A percentile compares a stretch with the other conserved stretches of the same genome.
These are phyloP conservation scores for Pneumocystis oryctolagi DNA, from an alignment of 1,139 yeast genomes.

Conservation along the genomic window DNA sequence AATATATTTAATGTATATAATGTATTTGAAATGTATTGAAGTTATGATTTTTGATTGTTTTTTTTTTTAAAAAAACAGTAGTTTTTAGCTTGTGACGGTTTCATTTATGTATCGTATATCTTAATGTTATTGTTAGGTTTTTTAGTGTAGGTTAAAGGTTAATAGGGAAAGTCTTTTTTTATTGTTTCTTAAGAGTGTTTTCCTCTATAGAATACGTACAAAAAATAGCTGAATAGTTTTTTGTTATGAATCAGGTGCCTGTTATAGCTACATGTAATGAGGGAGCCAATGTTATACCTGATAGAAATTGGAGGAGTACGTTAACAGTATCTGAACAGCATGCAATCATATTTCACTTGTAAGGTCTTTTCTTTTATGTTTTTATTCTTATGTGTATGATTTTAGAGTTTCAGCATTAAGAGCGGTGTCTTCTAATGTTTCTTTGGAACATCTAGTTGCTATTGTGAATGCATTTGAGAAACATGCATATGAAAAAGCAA, in stretches of 20 bases:
- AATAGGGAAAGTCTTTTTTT: not conserved
- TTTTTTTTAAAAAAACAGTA: not conserved
- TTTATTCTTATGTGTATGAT: not conserved
- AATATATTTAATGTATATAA: not conserved
- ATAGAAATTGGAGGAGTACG: not conserved
- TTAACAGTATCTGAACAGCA: not conserved
- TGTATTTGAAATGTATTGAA: not conserved
- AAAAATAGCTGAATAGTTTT: not conserved
- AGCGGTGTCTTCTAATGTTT: not conserved
- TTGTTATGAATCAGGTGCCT: not conserved
- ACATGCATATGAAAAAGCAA: not conserved
- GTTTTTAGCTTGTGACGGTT: not conserved
- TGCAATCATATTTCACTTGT: not conserved
- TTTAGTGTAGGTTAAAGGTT: not conserved
- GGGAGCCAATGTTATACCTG: not conserved
- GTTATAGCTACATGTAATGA: not conserved
- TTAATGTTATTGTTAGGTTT: not conserved
- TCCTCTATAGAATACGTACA: not conserved
- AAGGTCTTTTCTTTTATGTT: not conserved
- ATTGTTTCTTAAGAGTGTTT: not conserved
- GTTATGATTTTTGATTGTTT: not conserved
- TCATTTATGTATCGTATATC: not conserved
- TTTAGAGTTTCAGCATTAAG: not conserved
- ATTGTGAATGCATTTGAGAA: not conserved
- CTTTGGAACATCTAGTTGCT: not conserved